A percentile compares a stretch with the other conserved stretches of the same genome.
Conservation (phyloP, 495 filamentous ascomycete species). For the Lentithecium fluviatile region DNA sequence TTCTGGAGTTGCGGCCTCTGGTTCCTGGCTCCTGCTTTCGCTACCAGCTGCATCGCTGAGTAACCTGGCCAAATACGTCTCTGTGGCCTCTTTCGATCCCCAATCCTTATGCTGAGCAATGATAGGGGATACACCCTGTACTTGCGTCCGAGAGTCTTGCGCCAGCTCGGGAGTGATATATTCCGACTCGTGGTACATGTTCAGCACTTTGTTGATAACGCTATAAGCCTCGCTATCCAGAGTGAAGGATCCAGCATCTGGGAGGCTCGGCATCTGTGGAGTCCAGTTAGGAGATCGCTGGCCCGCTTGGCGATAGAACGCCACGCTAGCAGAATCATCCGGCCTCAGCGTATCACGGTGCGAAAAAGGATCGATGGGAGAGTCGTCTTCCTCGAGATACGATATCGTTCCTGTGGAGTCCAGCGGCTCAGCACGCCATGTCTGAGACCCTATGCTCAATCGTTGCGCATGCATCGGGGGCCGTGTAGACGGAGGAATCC, state of each 20-base stretch:
- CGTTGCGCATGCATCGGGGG: conserved; percentile 16
- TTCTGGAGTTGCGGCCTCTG: neutral
- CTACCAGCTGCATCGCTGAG: conserved; percentile 28
- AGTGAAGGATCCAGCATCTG: conserved; percentile 33
- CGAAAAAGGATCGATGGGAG: conserved; percentile 34
- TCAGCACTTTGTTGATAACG: conserved; percentile 47
- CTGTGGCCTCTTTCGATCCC: conserved; percentile 38
- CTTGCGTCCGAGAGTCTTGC: conserved; percentile 35
- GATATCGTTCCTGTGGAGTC: conserved; percentile 30
- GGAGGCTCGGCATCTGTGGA: conserved; percentile 17
- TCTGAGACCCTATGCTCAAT: conserved; percentile 27
- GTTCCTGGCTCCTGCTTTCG: neutral
- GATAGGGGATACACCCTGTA: conserved; percentile 35
- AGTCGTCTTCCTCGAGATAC: conserved; percentile 34
- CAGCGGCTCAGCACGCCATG: conserved; percentile 29
- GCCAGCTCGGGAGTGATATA: conserved; percentile 38
- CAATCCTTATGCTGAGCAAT: conserved; percentile 35
- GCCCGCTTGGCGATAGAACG: conserved; percentile 16
- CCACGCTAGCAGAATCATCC: conserved; percentile 37
- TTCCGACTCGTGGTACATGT: conserved; percentile 44
- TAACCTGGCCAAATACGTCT: conserved; percentile 37
- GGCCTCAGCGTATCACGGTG: conserved; percentile 27
- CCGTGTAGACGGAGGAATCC: conserved; percentile 2
- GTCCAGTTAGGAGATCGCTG: conserved; percentile 10
- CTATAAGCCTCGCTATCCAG: conserved; percentile 48